Conservation (phyloP, 2,329 filamentous ascomycete species). For the Fonsecaea nubica region DNA sequence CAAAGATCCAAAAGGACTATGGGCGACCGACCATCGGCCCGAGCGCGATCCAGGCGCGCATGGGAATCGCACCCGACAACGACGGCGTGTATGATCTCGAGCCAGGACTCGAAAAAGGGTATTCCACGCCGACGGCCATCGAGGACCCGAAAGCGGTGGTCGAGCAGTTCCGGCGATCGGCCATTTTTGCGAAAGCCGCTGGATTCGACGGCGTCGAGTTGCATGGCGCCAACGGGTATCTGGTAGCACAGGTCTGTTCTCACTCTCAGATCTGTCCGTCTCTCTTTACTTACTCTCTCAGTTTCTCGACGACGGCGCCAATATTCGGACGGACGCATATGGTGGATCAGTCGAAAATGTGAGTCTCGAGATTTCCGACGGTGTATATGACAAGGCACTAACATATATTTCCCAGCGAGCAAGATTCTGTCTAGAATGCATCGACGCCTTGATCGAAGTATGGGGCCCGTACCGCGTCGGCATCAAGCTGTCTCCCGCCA, state of each 20-base stretch:
- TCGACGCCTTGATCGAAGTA: constrained; percentile 50
- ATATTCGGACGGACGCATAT: constrained; percentile 58
- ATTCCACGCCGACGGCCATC: constrained; percentile 7
- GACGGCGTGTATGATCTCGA: constrained; percentile 15
- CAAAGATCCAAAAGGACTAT: constrained; percentile 11
- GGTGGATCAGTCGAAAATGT: constrained; percentile 47
- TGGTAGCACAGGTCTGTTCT: constrained; percentile 11
- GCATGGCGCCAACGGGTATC: constrained; percentile 46
- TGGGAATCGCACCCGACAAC: constrained; percentile 13
- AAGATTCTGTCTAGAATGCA: constrained; percentile 62
- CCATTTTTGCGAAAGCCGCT: constrained; percentile 59
- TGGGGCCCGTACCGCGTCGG: constrained; percentile 55
- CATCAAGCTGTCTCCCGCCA: constrained; percentile 52
- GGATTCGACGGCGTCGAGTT: constrained; percentile 63
- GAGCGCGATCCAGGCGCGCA: constrained; percentile 16
- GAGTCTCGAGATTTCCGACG: neutral
- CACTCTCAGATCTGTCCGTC: too few relatives aligned
- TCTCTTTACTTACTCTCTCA: constrained; percentile 45
- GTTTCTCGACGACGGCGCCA: constrained; percentile 55
- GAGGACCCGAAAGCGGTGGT: constrained; percentile 14
- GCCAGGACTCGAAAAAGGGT: constrained; percentile 9
- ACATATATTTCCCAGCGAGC: constrained; percentile 51
- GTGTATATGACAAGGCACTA: neutral
- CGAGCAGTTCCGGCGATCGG: constrained; percentile 40
- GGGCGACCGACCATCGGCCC: constrained; percentile 12